Evolutionary conservation across 208 protist genomes (phyloP).

Genomic region (Willaertia magna): DNA sequence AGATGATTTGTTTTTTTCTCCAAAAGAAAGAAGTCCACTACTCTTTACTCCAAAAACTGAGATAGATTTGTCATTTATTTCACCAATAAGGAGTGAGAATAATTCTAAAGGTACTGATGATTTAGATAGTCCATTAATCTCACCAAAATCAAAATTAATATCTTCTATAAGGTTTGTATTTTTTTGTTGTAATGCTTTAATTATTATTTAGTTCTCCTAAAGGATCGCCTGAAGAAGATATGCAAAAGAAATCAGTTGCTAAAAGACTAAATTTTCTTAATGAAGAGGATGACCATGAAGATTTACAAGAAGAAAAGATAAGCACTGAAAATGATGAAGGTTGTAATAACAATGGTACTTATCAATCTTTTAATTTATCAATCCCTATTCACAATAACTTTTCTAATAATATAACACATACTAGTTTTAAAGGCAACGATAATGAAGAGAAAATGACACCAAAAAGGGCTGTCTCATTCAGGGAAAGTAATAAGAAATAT

Average conservation of each 20-base stretch:
- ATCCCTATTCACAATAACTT: neutral
- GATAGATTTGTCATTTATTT: neutral
- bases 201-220: neutral
- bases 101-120: neutral
- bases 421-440: neutral
- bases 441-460: neutral
- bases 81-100: neutral
- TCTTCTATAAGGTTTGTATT: neutral
- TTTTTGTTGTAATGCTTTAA: neutral
- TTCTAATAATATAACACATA: neutral
- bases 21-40: neutral
- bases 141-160: neutral
- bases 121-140: neutral
- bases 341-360: neutral
- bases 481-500: too few species aligned
- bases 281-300: neutral
- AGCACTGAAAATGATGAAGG: neutral
- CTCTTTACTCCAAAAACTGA: neutral
- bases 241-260: neutral
- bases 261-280: neutral
- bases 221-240: neutral
- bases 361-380: neutral
- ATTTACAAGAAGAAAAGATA: neutral
- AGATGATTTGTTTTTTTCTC: neutral
- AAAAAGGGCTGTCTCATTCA: neutral